Base-by-base conservation (phyloP, 768 basidiomycete species). In the Naganishia antarctica region DNA sequence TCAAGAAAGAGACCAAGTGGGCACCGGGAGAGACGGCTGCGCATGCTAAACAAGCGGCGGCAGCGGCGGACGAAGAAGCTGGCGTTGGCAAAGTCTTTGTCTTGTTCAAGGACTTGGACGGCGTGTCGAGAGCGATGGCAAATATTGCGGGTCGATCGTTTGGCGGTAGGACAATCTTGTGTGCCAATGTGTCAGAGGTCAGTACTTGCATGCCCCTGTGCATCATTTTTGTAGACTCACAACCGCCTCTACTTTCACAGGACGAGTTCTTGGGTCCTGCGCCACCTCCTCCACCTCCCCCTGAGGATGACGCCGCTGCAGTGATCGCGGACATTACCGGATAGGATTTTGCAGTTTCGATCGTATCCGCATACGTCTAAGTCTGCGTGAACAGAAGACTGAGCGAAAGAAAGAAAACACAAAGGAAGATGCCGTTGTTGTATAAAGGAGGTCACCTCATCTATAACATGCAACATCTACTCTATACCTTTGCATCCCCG, bases 71-170 rank as follows among this genome's bases (percentile, higher is more conserved):
- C 59, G 92, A 96, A 75, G 89, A 88, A 31, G 83, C 88, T 1
- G 96, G 94, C 60, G 91, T 99, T 23, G 94, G 96, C 45, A 84
- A 92, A 53, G 96, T 99, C 15, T 98, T 94, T 76, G 92, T 99
- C 67, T 88, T 90, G 80, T 99, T 88, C 74, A 72, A 70, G 48
- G 81, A 86, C 23, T 75, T 86, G 26, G 80, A 81, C 15, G 81
- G 83, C 47, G 90, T 91, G 18, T 81, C 81, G 34, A 80, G 76
- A 64, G 96, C 89, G 25, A 82, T 98, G 75, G 88, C 88, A 75
- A 84, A 86, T 43, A 82, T 99, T 65, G 53, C 53, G 2, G 53
- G 53, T 25, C 53, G 53, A 57, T 57, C 53, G 65, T 80, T 80
- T 60, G 78, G 73, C 8, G 78, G 78, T 7, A 68, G 76, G 63